phyloP scores from a whole-genome alignment of 306 rosid species.

The Corylus avellana region DNA sequence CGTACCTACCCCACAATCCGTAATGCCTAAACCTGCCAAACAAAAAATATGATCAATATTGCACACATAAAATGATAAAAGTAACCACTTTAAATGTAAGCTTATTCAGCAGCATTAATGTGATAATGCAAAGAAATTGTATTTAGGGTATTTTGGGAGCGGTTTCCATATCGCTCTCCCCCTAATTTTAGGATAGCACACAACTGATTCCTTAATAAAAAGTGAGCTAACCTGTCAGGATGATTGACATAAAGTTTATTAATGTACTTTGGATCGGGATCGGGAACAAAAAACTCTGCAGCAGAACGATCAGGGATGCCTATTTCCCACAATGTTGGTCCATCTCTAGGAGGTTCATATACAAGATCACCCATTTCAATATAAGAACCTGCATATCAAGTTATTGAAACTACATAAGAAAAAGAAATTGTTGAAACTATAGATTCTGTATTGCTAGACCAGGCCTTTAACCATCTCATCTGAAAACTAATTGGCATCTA shows the following conservation, averaged over 20 bases:
- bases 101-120: not conserved
- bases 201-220: not conserved
- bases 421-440: constrained; percentile 15
- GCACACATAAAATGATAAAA: not conserved
- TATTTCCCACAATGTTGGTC: constrained; percentile 94
- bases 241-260: constrained; percentile 77
- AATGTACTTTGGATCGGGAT: constrained; percentile 70
- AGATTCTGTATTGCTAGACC: too few relatives aligned
- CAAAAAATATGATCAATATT: not conserved
- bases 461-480: too few relatives aligned
- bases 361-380: constrained; percentile 66
- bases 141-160: not conserved
- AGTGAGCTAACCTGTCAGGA: constrained; percentile 68
- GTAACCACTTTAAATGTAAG: not conserved
- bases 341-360: constrained; percentile 79
- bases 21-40: constrained; percentile 77
- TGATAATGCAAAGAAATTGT: not conserved
- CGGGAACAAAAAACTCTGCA: constrained; percentile 77
- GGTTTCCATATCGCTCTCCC: not conserved
- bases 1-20: constrained; percentile 91
- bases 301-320: constrained; percentile 93
- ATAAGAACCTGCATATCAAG: constrained; percentile 42
- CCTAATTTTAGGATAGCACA: not conserved
- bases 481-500: too few relatives aligned
- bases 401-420: constrained; percentile 13